Conservation (phyloP, 768 basidiomycete genomes). For the Mycena rebaudengoi region DNA sequence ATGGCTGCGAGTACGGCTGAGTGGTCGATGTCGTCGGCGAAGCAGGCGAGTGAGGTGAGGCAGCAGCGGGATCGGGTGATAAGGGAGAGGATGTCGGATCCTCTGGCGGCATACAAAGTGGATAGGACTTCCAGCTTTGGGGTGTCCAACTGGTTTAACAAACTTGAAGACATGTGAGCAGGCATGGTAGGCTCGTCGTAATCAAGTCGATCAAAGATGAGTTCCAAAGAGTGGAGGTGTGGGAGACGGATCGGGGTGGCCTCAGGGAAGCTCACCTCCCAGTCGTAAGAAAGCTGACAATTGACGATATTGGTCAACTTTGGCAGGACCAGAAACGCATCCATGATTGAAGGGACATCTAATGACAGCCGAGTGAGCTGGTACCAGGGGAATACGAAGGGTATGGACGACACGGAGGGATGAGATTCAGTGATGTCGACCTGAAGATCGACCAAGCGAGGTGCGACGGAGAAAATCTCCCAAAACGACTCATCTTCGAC, state of each 20-base stretch:
- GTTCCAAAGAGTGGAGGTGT: not conserved
- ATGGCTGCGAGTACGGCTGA: not conserved
- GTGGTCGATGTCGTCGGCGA: not conserved
- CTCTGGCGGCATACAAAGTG: not conserved
- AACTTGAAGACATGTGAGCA: not conserved
- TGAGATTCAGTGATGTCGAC: not conserved
- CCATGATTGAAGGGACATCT: not conserved
- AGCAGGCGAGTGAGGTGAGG: not conserved
- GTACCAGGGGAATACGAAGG: conserved; percentile 6
- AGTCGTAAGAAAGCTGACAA: not conserved
- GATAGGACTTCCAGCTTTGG: not conserved
- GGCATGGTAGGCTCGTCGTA: not conserved
- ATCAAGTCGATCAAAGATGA: conserved; percentile 1
- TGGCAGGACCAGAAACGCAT: not conserved
- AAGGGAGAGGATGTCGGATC: not conserved
- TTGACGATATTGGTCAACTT: not conserved
- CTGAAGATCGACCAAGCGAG: not conserved
- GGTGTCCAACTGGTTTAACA: conserved; percentile 1
- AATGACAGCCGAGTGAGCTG: conserved; percentile 14
- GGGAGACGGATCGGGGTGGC: not conserved
- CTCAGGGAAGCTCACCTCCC: not conserved
- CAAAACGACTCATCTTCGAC: not conserved
- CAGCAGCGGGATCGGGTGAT: conserved; percentile 11
- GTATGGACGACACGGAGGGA: no score
- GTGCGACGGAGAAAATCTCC: not conserved